Conservation (phyloP, 305 asterid genomes). For the Fraxinus greggii region DNA sequence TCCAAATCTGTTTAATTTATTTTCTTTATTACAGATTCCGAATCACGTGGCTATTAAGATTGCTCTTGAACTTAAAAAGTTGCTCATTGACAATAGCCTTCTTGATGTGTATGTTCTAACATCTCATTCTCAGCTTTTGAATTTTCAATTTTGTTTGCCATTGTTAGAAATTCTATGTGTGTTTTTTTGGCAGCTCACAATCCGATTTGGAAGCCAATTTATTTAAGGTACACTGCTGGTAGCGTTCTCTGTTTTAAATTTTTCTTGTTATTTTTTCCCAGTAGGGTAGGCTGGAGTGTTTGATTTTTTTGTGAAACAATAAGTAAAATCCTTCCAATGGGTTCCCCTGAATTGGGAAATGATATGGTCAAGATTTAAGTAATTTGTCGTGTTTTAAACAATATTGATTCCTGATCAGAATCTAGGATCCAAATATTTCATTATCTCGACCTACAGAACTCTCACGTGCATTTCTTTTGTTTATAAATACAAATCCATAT, state of each 20-base stretch:
- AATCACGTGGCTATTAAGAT: conserved; percentile 96
- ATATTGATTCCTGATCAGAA: conserved; percentile 10
- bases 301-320: neutral
- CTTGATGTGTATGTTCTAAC: conserved; percentile 83
- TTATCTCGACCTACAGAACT: neutral
- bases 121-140: conserved; percentile 12
- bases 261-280: neutral
- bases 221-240: conserved; percentile 55
- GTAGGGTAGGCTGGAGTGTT: neutral
- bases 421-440: neutral
- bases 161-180: neutral
- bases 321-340: neutral
- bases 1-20: conserved; percentile 13
- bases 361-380: neutral
- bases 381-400: conserved; percentile 1
- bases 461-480: neutral
- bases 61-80: conserved; percentile 92
- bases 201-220: conserved; percentile 82
- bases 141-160: conserved; percentile 16
- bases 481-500: neutral
- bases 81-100: conserved; percentile 90
- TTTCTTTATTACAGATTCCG: conserved; percentile 62
- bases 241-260: neutral
- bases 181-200: conserved; percentile 64
- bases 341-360: neutral